Conservation (phyloP, 495 filamentous ascomycete genomes). For the Penicillium flavigenum region DNA sequence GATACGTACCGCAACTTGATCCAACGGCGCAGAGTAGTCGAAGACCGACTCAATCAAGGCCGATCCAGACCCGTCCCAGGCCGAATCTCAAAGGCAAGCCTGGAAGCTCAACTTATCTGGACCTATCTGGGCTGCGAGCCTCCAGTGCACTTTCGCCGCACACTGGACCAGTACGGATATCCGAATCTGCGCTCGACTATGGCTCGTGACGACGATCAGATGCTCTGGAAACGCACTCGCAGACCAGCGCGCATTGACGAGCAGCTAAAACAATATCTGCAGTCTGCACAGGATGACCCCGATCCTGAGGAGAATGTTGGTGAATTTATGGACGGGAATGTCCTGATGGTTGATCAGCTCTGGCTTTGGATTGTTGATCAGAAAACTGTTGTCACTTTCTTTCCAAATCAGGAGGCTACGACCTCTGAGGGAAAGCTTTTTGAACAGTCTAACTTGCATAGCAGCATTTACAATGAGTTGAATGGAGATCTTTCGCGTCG, state of each 20-base stretch:
- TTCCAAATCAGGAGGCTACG: slow-evolving; percentile 47
- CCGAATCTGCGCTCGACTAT: slow-evolving; percentile 61
- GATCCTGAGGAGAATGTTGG: slow-evolving; percentile 17
- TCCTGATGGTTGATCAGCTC: slow-evolving; percentile 69
- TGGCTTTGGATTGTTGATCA: slow-evolving; percentile 67
- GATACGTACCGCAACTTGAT: slow-evolving; percentile 63
- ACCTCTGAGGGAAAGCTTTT: slow-evolving; percentile 56
- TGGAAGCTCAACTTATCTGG: slow-evolving; percentile 64
- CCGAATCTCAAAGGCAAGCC: slow-evolving; percentile 51
- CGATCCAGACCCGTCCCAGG: slow-evolving; percentile 56
- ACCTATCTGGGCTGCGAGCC: slow-evolving; percentile 63
- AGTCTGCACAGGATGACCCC: slow-evolving; percentile 20
- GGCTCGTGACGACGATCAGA: slow-evolving; percentile 65
- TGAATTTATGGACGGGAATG: slow-evolving; percentile 55
- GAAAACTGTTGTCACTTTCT: slow-evolving; percentile 60
- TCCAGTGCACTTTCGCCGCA: slow-evolving; percentile 62
- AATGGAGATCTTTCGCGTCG: slow-evolving; percentile 65
- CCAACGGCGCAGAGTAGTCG: slow-evolving; percentile 57
- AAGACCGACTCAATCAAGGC: slow-evolving; percentile 54
- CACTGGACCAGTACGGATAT: slow-evolving; percentile 67
- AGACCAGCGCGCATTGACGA: slow-evolving; percentile 33
- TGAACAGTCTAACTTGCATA: slow-evolving; percentile 60
- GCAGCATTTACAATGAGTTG: slow-evolving; percentile 65
- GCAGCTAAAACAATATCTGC: slow-evolving; percentile 25
- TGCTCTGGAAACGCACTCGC: slow-evolving; percentile 68